Base-by-base conservation (phyloP, 169 alveolate species). In the Cryptosporidium canis region DNA sequence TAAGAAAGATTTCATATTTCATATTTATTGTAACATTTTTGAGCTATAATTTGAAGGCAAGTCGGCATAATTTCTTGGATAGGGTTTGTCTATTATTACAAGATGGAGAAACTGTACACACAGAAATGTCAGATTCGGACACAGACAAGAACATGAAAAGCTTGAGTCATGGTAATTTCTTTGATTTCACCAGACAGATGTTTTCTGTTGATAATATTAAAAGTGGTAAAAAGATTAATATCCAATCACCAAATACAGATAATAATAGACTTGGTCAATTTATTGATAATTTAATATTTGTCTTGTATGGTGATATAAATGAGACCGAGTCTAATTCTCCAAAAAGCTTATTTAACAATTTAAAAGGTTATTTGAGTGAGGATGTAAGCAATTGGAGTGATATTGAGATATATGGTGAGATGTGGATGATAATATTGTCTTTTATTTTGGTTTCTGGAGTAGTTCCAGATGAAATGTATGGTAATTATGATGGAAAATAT, bases 321-420 rank as follows among this genome's bases (percentile, higher is more conserved):
- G 35, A 18, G 18, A 7, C 24, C 1, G 24, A 51, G 1, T 7
- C 3, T 0, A 33, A 51, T 51, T 51, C 9, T 18, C 37, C 5
- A 1, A 51, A 43, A 21, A 44, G 33, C 24, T 43, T 33, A 39
- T 1, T 47, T 51, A 29, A 16, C 9, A 7, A 24, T 33, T 51
- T 70, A 41, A 35, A 70, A 35, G 29, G 16, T 6, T 35, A 9
- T 51, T 27, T 70, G 35, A 31, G 16, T 31, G 84, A 70, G 16
- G 66, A 51, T 14, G 39, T n/a, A 37, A 35, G n/a, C 14, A 70
- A 70, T 31, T 70, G 84, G 84, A 55, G 39, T 48, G 29, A 53
- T 18, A 31, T 24, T 0, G 37, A 70, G 24, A 51, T 55, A 16
- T 77, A 56, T 77, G 87, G 87, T 21, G 87, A 77, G 44, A 77